Conservation (phyloP, 2,329 filamentous ascomycete genomes). For the Penicillium hesseltinei region DNA sequence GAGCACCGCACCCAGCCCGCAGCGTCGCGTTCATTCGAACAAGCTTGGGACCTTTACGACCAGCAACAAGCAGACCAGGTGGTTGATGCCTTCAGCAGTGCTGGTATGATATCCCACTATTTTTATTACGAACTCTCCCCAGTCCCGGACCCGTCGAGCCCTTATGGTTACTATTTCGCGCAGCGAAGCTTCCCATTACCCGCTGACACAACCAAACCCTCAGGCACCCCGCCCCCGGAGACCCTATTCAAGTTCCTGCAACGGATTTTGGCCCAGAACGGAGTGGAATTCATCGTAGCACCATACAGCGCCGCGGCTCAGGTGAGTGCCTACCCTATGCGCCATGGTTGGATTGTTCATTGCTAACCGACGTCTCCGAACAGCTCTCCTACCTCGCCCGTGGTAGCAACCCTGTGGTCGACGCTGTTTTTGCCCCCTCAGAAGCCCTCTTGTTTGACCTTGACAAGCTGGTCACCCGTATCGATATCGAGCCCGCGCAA, state of each 20-base stretch:
- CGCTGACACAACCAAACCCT: conserved; percentile 28
- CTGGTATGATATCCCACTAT: conserved; percentile 54
- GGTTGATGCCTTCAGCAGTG: conserved; percentile 81
- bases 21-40: conserved; percentile 66
- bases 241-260: conserved; percentile 76
- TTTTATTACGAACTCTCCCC: neutral
- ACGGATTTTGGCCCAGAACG: conserved; percentile 65
- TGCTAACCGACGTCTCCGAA: conserved; percentile 8
- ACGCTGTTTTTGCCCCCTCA: conserved; percentile 77
- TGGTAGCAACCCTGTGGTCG: conserved; percentile 64
- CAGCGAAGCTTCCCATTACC: conserved; percentile 2
- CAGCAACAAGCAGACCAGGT: conserved; percentile 74
- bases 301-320: conserved; percentile 87
- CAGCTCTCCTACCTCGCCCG: conserved; percentile 72
- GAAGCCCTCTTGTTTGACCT: conserved; percentile 85
- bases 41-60: conserved; percentile 86
- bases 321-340: conserved; percentile 50
- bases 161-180: neutral
- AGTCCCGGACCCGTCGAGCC: conserved; percentile 2
- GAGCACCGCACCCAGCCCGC: conserved; percentile 64
- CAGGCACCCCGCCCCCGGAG: conserved; percentile 69
- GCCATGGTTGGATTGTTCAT: neutral
- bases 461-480: conserved; percentile 65
- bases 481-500: conserved; percentile 57
- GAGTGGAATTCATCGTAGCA: conserved; percentile 74